Base-by-base conservation (phyloP, 371 early-diverging fungal genomes). In the Fennellomyces sp. region DNA sequence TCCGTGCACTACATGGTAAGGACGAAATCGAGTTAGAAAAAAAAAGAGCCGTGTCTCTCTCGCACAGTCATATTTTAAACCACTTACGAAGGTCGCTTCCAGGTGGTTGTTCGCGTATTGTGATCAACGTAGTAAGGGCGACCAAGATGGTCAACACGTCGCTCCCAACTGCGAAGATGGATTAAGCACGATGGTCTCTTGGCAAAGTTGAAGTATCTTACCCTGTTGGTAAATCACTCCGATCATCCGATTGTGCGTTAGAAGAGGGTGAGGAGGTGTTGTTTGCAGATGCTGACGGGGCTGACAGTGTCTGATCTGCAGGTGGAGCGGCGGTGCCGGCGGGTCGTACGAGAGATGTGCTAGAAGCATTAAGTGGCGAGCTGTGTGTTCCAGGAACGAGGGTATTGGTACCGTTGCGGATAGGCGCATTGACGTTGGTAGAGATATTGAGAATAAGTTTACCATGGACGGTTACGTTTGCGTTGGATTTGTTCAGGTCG, bases 391-490 rank as follows among this genome's bases (percentile, higher is more conserved):
- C 66, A 23, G 72, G 74, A 5, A 79, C 71, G 35, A 69, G 73
- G 58, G 78, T 72, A 65, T 73, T 76, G 41, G 73, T 71, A 33
- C 73, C 70, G 38, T 73, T 69, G 28, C 74, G 68, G 35, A 75
- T 75, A 51, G 72, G 69, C 1, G 69, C 71, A 66, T 73, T 80
- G 29, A 75, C 76, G 61, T 85, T 84, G 52, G 88, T 86, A n/a
- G 89, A 83, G 47, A 91, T 67, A 58, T 87, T 90, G 58, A 91
- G 66, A 52, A 89, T 87, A 19, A 93, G 74, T 56, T 94, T 91
- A 49, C 97, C 97, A 54, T 91, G 90, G n/a, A 95, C 91, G 3
- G 82, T 72, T 38, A 95, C 95, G 62, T 85, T 86, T 47, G 80
- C 81, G 63, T 87, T 91, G 5, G 91, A 88, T 68, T 93, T 93